Base-by-base conservation (phyloP, 1,284 basidiomycete genomes). In the Boletus holoroseus region DNA sequence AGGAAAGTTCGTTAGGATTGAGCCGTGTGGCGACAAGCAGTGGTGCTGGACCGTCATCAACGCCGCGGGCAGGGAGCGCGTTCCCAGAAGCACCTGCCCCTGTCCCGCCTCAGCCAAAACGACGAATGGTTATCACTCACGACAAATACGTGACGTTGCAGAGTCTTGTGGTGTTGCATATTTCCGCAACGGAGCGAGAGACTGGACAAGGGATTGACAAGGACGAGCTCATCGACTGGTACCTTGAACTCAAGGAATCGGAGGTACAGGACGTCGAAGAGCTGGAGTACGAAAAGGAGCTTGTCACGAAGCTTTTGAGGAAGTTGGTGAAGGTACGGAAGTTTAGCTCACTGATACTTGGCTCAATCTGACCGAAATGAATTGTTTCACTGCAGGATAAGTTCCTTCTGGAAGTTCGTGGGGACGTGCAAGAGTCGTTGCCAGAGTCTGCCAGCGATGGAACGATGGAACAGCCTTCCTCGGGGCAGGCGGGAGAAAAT, bases 161-260 rank as follows among this genome's bases (percentile, higher is more conserved):
- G 72, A 91, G 86, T 60, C 76, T 97, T 54, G 81, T 95, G 58
- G 83, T 99, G 11, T 67, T 95, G 47, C 86, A 94, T 61, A 75
- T 99, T 15, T 77, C 83, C 28, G 82, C 85, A 40, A 72, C 85
- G 7, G 96, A 99, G 73, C 76, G 81, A 8, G 79, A 83, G 58
- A 86, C 81, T 1, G 85, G 85, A 22, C 77, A 73, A 41, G 94
- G 94, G 9, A 72, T 96, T 22, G 88, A 93, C 64, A 78, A 85
- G 44, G 90, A 94, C 56, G 93, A 94, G 63, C 77, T 99, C 40
- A 86, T 96, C 54, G 91, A 96, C 68, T 96, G 94, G 94, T 99
- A 98, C 68, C 78, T 99, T 47, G 94, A 99, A 73, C 73, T 82
- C 55, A 87, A 82, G 68, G 96, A 99, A 70, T 75, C 78, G 31